Evolutionary conservation across 345 rosid genomes (phyloP).

Genomic region (Theobroma cacao): DNA sequence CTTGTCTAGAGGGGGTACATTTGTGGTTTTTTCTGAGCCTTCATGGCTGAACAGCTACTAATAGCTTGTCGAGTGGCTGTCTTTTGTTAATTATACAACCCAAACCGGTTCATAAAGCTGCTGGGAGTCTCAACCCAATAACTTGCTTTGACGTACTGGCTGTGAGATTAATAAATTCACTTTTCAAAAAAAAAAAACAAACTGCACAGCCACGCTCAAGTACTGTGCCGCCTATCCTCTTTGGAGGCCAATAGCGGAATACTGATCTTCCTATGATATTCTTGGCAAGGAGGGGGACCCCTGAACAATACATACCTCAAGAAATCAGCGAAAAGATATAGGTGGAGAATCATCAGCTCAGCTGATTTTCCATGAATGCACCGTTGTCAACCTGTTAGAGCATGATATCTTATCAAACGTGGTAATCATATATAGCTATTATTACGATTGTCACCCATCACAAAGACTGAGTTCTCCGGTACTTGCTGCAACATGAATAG

Average conservation of each 20-base stretch:
- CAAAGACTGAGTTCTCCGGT: constrained; percentile 80
- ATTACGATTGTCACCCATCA: constrained; percentile 98
- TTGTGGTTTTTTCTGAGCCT: too few relatives aligned
- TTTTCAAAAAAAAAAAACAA: too few relatives aligned
- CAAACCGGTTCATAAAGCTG: too few relatives aligned
- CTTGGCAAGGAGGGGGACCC: constrained; percentile 90
- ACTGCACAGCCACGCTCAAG: constrained; percentile 63
- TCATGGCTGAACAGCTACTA: too few relatives aligned
- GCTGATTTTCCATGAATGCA: not conserved
- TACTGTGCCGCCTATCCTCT: constrained; percentile 69
- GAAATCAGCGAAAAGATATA: constrained; percentile 2
- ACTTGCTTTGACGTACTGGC: too few relatives aligned
- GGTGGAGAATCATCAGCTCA: not conserved
- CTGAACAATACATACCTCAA: constrained; percentile 32
- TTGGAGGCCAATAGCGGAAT: constrained; percentile 91
- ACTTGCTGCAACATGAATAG: constrained; percentile 45
- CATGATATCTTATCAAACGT: constrained; percentile 61
- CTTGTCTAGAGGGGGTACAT: too few relatives aligned
- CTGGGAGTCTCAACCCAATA: too few relatives aligned
- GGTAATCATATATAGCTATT: constrained; percentile 96
- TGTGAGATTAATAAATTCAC: too few relatives aligned
- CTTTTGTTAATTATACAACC: too few relatives aligned
- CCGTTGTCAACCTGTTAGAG: not conserved
- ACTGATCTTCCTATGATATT: constrained; percentile 92
- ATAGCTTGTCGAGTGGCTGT: too few relatives aligned